Percentiles rank a stretch among this genome's conserved stretches.
Evolutionary conservation across 2,329 filamentous ascomycete species (phyloP).

Genomic region (Exophiala spinifera): DNA sequence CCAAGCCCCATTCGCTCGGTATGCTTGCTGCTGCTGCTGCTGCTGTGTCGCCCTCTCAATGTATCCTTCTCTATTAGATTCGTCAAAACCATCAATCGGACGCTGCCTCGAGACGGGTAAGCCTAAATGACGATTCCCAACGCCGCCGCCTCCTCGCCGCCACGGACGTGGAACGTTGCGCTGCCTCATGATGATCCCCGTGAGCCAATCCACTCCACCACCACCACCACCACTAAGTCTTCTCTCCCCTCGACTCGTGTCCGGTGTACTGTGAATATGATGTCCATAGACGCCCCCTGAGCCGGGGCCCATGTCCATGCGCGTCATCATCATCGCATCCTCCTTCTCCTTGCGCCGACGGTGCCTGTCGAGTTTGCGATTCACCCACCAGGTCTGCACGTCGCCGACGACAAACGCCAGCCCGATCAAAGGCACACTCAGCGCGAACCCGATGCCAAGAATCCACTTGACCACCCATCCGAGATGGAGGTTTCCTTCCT

Average conservation of each 20-base stretch:
- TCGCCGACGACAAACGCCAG: conserved; percentile 19
- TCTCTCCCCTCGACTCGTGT: neutral
- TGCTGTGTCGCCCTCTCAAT: too few relatives aligned
- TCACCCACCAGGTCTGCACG: conserved; percentile 5
- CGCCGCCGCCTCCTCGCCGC: neutral
- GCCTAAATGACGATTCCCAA: neutral
- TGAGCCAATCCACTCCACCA: neutral
- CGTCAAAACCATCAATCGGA: neutral
- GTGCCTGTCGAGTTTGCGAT: neutral
- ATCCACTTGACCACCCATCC: conserved; percentile 55
- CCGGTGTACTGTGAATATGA: neutral
- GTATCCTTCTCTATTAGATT: too few relatives aligned
- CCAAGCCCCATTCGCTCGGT: too few relatives aligned
- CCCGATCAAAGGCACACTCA: conserved; percentile 47
- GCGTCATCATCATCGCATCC: too few relatives aligned
- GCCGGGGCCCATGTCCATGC: too few relatives aligned
- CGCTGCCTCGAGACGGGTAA: neutral
- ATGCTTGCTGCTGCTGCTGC: too few relatives aligned
- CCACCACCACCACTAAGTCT: too few relatives aligned
- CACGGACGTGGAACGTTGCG: neutral
- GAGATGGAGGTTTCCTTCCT: conserved; percentile 41
- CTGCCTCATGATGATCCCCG: neutral
- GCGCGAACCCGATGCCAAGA: conserved; percentile 54
- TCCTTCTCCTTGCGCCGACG: neutral
- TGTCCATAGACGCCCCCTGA: too few relatives aligned